Percentiles rank a stretch among this genome's conserved stretches.
phyloP scores from a whole-genome alignment of 495 filamentous ascomycete genomes.

The Bacidia gigantensis region DNA sequence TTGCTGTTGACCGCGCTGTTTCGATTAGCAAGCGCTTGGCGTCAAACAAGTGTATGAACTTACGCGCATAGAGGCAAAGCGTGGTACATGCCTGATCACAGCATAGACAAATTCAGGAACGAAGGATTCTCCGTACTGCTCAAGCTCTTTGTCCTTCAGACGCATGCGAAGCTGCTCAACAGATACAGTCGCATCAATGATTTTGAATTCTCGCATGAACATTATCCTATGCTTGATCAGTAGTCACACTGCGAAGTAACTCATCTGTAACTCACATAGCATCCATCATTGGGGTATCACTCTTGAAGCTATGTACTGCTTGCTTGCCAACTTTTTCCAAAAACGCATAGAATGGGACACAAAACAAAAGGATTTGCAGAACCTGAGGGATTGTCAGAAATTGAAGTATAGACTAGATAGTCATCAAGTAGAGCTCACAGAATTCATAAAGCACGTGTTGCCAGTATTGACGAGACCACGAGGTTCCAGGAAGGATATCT shows the following conservation, averaged over 20 bases:
- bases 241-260: not conserved
- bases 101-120: slow-evolving; percentile 93
- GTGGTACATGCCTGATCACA: slow-evolving; percentile 68
- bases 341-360: slow-evolving; percentile 87
- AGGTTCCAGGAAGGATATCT: slow-evolving; percentile 79
- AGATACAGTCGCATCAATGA: slow-evolving; percentile 65
- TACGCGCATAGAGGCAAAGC: slow-evolving; percentile 85
- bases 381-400: slow-evolving; percentile 38
- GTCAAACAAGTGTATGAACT: slow-evolving; percentile 19
- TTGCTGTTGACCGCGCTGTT: slow-evolving; percentile 93
- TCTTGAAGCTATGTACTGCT: slow-evolving; percentile 82
- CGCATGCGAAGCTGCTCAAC: slow-evolving; percentile 58
- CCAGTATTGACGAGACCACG: slow-evolving; percentile 90
- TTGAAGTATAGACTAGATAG: slow-evolving; percentile 1
- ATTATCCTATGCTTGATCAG: slow-evolving; percentile 49
- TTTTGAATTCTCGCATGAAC: slow-evolving; percentile 87
- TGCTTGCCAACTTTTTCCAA: slow-evolving; percentile 74
- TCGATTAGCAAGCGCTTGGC: no score
- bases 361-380: slow-evolving; percentile 84
- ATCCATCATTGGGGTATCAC: slow-evolving; percentile 85
- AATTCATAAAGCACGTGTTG: slow-evolving; percentile 99
- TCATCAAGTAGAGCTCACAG: slow-evolving; percentile 43
- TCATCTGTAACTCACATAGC: slow-evolving; percentile 62
- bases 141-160: slow-evolving; percentile 68
- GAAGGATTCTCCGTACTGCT: slow-evolving; percentile 83